Base-by-base conservation (phyloP, 2,329 filamentous ascomycete species). In the Arthrocladium fulminans region DNA sequence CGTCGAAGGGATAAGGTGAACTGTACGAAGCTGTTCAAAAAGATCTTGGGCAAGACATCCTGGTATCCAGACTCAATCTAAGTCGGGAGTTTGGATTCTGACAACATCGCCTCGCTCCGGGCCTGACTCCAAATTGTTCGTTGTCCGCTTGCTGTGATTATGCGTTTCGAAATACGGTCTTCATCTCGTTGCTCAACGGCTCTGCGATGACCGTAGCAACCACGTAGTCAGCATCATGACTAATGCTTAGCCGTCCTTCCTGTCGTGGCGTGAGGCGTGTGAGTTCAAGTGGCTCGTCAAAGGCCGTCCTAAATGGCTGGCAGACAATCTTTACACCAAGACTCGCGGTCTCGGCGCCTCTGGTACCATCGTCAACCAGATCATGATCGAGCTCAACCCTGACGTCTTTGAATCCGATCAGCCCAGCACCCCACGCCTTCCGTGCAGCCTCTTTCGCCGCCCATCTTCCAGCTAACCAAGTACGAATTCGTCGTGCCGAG, bases 141-240 rank as follows among this genome's bases (percentile, higher is more conserved):
- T 19, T 22, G 8, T 6, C 6, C 13, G 37, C 22, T 22, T 12
- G 15, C 17, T 40, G 17, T 13, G 19, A 20, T 10, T 13, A 5
- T 3, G 37, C n/a, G 15, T 40, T 22, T n/a, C n/a, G n/a, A 10
- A 45, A 34, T 7, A 23, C 10, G 4, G 15, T 25, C 29, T 35
- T 19, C 24, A 45, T 7, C 7, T 55, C 50, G 13, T 49, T 35
- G 34, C 53, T 51, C n/a, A 58, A 34, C n/a, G 54, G 56, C 29
- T 52, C 52, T 17, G 65, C 66, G 48, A 71, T 53, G 47, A 70
- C 67, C 8, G 65, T 70, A 29, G 70, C 71, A 57, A 71, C 60
- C 23, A 88, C 88, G 66, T 88, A 94, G 6, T 87, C 83, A 1
- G 79, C 82, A 64, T 96, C 89, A 63, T 96, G 89, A 59, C 84